phyloP scores from a whole-genome alignment of 75 land plant genomes.

The Pinus taeda region DNA sequence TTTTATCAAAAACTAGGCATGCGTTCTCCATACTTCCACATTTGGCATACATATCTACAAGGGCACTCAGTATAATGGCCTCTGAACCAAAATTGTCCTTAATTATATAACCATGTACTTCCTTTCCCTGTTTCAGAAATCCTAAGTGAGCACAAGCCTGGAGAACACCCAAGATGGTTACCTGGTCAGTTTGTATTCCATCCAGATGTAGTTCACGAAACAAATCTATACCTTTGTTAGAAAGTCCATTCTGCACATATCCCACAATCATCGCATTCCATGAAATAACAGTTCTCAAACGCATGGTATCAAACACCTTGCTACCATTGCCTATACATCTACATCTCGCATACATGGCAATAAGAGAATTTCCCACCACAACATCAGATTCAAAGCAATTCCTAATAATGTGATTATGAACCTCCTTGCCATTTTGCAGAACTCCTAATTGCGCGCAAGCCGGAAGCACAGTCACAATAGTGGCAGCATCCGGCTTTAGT shows the following conservation, averaged over 20 bases:
- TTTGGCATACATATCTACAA: conserved; percentile 22
- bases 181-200: conserved; percentile 14
- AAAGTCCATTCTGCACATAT: conserved; percentile 17
- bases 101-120: conserved; percentile 13
- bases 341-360: conserved; percentile 9
- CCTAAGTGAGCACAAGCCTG: conserved; percentile 14
- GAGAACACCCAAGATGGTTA: conserved; percentile 29
- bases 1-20: conserved; percentile 12
- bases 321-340: neutral
- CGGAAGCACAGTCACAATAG: conserved; percentile 10
- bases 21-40: conserved; percentile 16
- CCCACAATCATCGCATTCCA: conserved; percentile 19
- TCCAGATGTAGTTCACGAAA: conserved; percentile 25
- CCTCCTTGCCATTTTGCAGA: conserved; percentile 2
- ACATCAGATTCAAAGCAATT: conserved; percentile 5
- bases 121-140: conserved; percentile 21
- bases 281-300: neutral
- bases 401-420: conserved; percentile 7
- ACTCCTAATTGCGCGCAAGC: neutral
- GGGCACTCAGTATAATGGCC: conserved; percentile 5
- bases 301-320: neutral
- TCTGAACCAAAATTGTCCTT: conserved; percentile 3
- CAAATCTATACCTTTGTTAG: conserved; percentile 25
- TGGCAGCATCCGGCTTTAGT: neutral
- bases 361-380: conserved; percentile 7